Conservation (phyloP, 345 rosid genomes). For the Cochlearia excelsa region DNA sequence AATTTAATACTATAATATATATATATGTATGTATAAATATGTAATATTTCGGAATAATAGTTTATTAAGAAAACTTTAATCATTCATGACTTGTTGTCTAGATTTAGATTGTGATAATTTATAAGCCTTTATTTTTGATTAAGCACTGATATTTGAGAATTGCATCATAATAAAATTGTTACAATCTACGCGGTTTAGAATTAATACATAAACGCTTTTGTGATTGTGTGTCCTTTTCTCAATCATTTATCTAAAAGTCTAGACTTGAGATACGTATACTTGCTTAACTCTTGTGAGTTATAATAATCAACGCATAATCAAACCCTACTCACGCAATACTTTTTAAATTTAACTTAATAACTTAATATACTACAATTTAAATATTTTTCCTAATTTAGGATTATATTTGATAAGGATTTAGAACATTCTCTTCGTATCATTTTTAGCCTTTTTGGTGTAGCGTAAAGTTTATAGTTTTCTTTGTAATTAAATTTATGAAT, state of each 20-base stretch:
- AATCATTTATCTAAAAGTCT: conserved; percentile 1
- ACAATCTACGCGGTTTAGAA: conserved; percentile 23
- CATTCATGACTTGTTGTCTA: background rate
- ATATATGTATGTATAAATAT: too few relatives aligned
- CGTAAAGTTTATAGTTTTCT: too few relatives aligned
- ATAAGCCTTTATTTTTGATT: too few relatives aligned
- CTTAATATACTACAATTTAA: too few relatives aligned
- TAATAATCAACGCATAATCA: background rate
- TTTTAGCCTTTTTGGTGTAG: background rate
- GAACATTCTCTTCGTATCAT: background rate
- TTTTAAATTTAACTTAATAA: background rate
- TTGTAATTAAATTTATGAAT: too few relatives aligned
- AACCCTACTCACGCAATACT: background rate
- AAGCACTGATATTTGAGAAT: conserved; percentile 3
- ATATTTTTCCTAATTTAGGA: too few relatives aligned
- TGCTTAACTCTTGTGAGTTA: background rate
- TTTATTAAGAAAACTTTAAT: too few relatives aligned
- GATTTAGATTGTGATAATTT: too few relatives aligned
- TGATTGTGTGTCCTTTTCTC: conserved; percentile 6
- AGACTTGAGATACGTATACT: background rate
- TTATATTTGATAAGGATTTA: too few relatives aligned
- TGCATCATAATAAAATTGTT: background rate
- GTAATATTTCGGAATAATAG: too few relatives aligned
- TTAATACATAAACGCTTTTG: background rate
- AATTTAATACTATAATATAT: too few relatives aligned